phyloP scores from a whole-genome alignment of 345 rosid genomes.

The Brassica juncea region DNA sequence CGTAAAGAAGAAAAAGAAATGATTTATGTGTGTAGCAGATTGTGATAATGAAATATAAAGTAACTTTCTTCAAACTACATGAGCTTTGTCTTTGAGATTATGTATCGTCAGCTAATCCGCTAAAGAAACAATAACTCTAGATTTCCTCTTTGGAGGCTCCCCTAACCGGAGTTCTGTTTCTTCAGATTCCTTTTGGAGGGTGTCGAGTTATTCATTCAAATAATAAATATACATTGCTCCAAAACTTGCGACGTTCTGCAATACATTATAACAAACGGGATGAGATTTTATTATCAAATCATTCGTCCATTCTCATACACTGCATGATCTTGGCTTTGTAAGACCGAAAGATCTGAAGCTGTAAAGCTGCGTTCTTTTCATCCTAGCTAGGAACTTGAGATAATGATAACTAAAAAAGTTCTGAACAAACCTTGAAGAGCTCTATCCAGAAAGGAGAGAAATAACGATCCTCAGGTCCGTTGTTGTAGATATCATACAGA shows the following conservation, averaged over 20 bases:
- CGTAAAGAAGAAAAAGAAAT: neutral
- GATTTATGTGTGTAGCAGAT: neutral
- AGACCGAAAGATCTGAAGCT: neutral
- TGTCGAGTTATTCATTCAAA: conserved; percentile 79
- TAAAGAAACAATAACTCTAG: conserved; percentile 64
- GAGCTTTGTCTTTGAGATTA: conserved; percentile 64
- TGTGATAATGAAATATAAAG: neutral
- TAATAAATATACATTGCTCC: conserved; percentile 81
- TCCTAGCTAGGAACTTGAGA: neutral
- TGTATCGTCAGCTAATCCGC: conserved; percentile 70
- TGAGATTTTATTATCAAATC: neutral
- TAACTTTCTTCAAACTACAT: conserved; percentile 50
- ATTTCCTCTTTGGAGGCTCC: conserved; percentile 80
- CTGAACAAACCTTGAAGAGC: conserved; percentile 59
- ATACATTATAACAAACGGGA: neutral
- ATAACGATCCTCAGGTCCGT: conserved; percentile 45
- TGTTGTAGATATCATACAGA: conserved; percentile 84
- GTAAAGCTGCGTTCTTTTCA: neutral
- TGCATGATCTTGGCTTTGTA: neutral
- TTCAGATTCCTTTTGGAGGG: conserved; percentile 49
- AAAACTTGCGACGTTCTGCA: conserved; percentile 74
- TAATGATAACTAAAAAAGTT: neutral
- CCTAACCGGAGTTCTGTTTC: conserved; percentile 51
- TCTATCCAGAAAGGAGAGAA: conserved; percentile 51
- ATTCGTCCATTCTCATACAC: neutral